Evolutionary conservation across 148 eudicot species (phyloP), one percentile per base, ranked within the genome.

Genomic region (Amaranthus hypochondriacus): DNA sequence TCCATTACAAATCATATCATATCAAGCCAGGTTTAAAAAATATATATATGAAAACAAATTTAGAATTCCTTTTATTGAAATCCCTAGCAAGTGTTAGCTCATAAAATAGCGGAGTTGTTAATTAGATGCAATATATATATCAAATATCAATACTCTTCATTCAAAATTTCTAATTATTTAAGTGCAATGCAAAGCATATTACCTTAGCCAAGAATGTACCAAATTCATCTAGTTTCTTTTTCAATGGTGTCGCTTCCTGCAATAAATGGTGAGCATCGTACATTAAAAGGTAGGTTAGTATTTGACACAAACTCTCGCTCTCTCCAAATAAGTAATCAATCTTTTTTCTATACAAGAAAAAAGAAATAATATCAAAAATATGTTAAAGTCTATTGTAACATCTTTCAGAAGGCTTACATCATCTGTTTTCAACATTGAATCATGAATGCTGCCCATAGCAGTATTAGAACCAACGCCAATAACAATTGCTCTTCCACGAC

Each of bases 361-460:
- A 51, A 58, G 10, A 3, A 39, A n/a, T 3, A 48, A 6, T 11
- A 12, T n/a, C 8, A n/a, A 66, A 28, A 55, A 7, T 64, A 74
- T 56, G 39, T 48, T 12, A 50, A 18, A 70, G 60, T 39, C 21
- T 12, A 78, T 13, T 9, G 7, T 68, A 6, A 43, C 28, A 9
- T 53, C 50, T 56, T 66, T 56, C 6, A 49, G 69, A 66, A 69
- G 72, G 59, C 90, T 87, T 81, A 95, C 98, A 76, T 95, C 98
- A 75, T 95, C 98, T 0, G 98, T 95, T 65, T 75, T 90, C 79
- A 95, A 82, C 98, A 95, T 95, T 61, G 98, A 92, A 83, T 95
- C 97, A 21, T 97, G 98, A 85, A 95, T 95, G 86, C 88, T 95
- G 70, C 98, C 98, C 97, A 95, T 95, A 28, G 98, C 98, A 68